Evolutionary conservation across 2,329 filamentous ascomycete genomes (phyloP).

Genomic region (Clarireedia homoeocarpa): DNA sequence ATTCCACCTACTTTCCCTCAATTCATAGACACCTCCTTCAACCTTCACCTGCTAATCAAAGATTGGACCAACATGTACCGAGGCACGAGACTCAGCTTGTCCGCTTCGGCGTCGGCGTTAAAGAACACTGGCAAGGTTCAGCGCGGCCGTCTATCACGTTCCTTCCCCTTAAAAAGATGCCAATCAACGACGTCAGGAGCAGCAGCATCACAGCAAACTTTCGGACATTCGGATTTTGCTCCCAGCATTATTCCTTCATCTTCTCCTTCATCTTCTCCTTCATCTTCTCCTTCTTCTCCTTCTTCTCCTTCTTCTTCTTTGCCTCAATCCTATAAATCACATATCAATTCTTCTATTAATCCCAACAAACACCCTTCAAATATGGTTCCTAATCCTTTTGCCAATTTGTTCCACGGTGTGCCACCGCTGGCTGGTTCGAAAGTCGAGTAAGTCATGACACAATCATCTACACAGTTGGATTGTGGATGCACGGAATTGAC

Average conservation of each 20-base stretch:
- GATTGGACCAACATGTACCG: too few species aligned
- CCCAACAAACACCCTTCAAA: background rate
- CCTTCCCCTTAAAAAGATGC: background rate
- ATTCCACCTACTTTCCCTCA: too few species aligned
- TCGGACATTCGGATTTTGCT: too few species aligned
- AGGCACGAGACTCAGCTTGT: too few species aligned
- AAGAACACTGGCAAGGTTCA: background rate
- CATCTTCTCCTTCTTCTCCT: background rate
- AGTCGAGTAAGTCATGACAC: slow-evolving; percentile 13
- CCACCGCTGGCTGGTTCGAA: background rate
- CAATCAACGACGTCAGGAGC: background rate
- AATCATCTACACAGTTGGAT: background rate
- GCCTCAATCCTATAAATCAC: background rate
- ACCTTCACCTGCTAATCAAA: too few species aligned
- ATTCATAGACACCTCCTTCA: too few species aligned
- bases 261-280: background rate
- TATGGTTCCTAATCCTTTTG: slow-evolving; percentile 12
- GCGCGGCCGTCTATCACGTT: background rate
- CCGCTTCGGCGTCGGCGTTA: too few species aligned
- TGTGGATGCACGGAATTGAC: background rate
- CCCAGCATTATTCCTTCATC: too few species aligned
- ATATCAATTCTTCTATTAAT: background rate
- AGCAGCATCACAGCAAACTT: background rate
- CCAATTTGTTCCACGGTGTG: background rate
- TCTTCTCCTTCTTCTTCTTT: background rate